Base-by-base conservation (phyloP, 1,284 basidiomycete genomes). In the Xanthoconium separans region DNA sequence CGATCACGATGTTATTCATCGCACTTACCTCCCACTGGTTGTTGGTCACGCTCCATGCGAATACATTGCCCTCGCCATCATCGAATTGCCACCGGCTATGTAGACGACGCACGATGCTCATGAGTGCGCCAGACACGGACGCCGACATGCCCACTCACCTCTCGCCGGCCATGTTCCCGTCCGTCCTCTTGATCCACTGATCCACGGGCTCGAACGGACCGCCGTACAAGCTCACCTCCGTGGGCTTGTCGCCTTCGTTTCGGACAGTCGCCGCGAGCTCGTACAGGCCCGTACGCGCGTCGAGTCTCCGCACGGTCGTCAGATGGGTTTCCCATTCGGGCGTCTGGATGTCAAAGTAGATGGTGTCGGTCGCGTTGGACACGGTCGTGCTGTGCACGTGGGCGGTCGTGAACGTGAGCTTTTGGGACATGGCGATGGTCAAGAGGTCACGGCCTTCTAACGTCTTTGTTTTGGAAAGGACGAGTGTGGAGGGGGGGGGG, bases 311-410 rank as follows among this genome's bases (percentile, higher is more conserved):
- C 34, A 77, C 63, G 46, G 65, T 71, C 57, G 76, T 77, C 55
- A 65, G 37, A 45, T 69, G 59, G 10, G 68, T 61, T 50, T 73
- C 73, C 75, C 76, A 75, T 44, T 68, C 65, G 7, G 73, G 75
- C 39, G 76, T 78, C 39, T 70, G 65, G 54, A 77, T 60, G 53
- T 76, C 76, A 57, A 73, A 78, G 65, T 74, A 74, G 53, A 74
- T 66, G 55, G 64, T 62, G 57, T 78, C 76, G 44, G 62, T 65
- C 36, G 61, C 62, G 54, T 73, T 75, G 33, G 76, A 68, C 55
- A 77, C 66, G 39, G 73, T 62, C 53, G 73, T 69, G 56, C 75
- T 76, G 53, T 66, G 68, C 41, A 75, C 55, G 47, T 58, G 65
- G 27, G 74, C 68, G 43, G 75, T 76, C 42, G 75, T 77, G 48